phyloP scores from a whole-genome alignment of 1,139 yeast genomes.

The Magnusiomyces tetraspermus region DNA sequence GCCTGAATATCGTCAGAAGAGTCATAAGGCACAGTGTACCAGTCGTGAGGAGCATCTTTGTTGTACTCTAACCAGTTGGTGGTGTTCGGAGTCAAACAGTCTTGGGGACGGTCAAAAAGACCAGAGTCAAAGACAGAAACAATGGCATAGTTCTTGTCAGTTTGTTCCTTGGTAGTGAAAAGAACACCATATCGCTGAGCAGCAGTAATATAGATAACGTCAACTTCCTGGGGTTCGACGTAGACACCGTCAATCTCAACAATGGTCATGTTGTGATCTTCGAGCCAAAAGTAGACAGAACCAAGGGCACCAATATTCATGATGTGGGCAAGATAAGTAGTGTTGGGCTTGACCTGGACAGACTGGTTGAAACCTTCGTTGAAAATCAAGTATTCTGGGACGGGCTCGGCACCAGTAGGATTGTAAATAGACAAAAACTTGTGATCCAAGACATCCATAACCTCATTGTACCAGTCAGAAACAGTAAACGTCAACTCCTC shows the following conservation, averaged over 20 bases:
- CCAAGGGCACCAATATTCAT: constrained; percentile 81
- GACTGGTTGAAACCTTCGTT: constrained; percentile 69
- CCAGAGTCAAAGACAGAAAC: constrained; percentile 67
- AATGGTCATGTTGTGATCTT: constrained; percentile 71
- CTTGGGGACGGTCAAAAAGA: constrained; percentile 52
- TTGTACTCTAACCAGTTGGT: constrained; percentile 66
- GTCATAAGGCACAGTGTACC: constrained; percentile 31
- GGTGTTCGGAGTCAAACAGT: constrained; percentile 44
- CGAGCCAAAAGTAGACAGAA: constrained; percentile 76
- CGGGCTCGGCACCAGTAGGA: constrained; percentile 96
- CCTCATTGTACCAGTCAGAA: constrained; percentile 78
- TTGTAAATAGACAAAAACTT: constrained; percentile 59
- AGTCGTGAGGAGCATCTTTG: constrained; percentile 38
- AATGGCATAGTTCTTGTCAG: constrained; percentile 60
- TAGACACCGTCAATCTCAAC: constrained; percentile 78
- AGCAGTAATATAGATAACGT: constrained; percentile 53
- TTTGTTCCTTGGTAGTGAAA: constrained; percentile 54
- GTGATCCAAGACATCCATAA: constrained; percentile 42
- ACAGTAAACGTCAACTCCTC: constrained; percentile 62
- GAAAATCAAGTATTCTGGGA: constrained; percentile 69
- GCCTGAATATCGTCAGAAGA: constrained; percentile 30
- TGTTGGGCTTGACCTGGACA: constrained; percentile 65
- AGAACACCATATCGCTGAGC: constrained; percentile 77
- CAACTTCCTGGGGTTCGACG: constrained; percentile 55
- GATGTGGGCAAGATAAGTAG: constrained; percentile 68